Percentiles rank a stretch among this genome's conserved stretches.
Conservation (phyloP, 2,329 filamentous ascomycete species). For the Cladorrhinum sp. region DNA sequence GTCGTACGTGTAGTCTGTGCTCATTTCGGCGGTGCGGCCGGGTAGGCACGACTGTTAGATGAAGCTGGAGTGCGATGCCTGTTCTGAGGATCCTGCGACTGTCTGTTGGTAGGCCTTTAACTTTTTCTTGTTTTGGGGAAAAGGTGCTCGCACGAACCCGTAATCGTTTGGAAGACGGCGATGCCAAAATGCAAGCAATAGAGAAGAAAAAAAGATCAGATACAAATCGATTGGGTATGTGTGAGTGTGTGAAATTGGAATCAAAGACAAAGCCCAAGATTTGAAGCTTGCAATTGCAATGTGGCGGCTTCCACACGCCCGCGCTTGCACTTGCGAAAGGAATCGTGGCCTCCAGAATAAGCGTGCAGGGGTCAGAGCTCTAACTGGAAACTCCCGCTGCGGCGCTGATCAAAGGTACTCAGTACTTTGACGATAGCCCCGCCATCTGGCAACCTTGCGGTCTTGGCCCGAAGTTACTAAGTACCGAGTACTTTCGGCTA, state of each 20-base stretch:
- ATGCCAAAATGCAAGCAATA: too few relatives aligned
- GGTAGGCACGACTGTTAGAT: slow-evolving; percentile 4
- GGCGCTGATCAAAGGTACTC: too few relatives aligned
- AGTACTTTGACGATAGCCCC: slow-evolving; percentile 6
- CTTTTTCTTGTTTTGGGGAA: too few relatives aligned
- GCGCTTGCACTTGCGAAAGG: slow-evolving; percentile 20
- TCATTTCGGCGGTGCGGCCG: slow-evolving; percentile 58
- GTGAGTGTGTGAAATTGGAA: neutral
- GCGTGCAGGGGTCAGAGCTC: slow-evolving; percentile 30
- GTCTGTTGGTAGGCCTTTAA: neutral
- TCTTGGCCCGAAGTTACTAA: neutral
- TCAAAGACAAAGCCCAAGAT: slow-evolving; percentile 3
- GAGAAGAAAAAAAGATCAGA: neutral
- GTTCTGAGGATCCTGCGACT: neutral
- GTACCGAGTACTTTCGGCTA: neutral
- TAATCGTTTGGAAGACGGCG: too few relatives aligned
- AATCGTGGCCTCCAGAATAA: slow-evolving; percentile 39
- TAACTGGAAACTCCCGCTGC: neutral
- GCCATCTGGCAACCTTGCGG: slow-evolving; percentile 5
- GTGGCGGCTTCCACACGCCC: slow-evolving; percentile 22
- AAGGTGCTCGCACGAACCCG: too few relatives aligned
- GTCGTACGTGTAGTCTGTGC: slow-evolving; percentile 97
- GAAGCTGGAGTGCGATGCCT: neutral
- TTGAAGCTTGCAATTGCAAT: slow-evolving; percentile 19
- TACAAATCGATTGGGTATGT: neutral